Conservation (phyloP, 1,284 basidiomycete species). For the Ustilago nuda region DNA sequence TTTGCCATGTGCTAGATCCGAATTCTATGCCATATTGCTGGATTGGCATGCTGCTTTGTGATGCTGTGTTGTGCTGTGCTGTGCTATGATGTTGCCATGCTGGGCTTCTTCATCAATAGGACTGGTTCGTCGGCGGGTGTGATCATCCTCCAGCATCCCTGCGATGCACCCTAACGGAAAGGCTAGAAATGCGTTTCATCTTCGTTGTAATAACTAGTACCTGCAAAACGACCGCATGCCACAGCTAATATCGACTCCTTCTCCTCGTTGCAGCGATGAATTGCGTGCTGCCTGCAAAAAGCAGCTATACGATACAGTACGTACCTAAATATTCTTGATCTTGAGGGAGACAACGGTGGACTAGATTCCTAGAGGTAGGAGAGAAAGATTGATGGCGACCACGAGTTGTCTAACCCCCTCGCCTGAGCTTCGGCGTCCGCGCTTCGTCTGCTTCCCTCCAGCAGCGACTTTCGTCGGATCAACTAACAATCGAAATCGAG, state of each 20-base stretch:
- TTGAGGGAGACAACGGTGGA: slow-evolving; percentile 48
- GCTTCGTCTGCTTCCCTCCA: neutral
- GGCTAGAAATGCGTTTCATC: neutral
- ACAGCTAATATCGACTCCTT: slow-evolving; percentile 27
- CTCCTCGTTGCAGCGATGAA: neutral
- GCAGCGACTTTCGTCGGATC: neutral
- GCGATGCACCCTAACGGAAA: neutral
- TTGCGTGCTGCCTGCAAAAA: neutral
- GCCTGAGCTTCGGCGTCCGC: neutral
- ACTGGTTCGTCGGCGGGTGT: slow-evolving; percentile 18
- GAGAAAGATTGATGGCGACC: slow-evolving; percentile 39
- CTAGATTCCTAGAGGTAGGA: slow-evolving; percentile 42
- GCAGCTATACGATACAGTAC: neutral
- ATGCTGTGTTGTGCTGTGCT: neutral
- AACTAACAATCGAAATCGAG: neutral
- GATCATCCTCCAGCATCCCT: slow-evolving; percentile 35
- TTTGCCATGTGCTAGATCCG: neutral
- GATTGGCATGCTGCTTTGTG: slow-evolving; percentile 1
- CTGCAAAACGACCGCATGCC: slow-evolving; percentile 23
- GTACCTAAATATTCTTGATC: slow-evolving; percentile 52
- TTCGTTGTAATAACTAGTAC: slow-evolving; percentile 20
- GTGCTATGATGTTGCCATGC: too few relatives aligned
- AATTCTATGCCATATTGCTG: neutral
- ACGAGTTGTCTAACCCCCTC: slow-evolving; percentile 11
- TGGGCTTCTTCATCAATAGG: slow-evolving; percentile 12